Percentiles rank a stretch among this genome's conserved stretches.
Conservation (phyloP, 164 flowering plant genomes). For the Houttuynia cordata region DNA sequence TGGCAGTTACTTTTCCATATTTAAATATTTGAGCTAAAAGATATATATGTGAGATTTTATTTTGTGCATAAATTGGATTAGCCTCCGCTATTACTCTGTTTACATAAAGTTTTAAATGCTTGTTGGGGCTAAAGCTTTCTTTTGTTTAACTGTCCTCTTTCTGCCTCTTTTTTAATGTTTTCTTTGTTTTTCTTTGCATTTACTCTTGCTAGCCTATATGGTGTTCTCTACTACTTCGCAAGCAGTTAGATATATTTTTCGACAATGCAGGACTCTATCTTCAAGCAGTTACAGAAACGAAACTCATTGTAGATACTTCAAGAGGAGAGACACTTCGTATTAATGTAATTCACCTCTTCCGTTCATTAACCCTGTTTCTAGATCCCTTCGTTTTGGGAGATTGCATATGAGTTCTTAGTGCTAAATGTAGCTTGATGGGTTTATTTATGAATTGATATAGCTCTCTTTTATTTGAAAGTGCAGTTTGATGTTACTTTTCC, state of each 20-base stretch:
- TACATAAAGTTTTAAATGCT: too few relatives aligned
- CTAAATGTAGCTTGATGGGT: neutral
- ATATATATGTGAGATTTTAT: too few relatives aligned
- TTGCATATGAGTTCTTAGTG: neutral
- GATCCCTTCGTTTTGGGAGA: too few relatives aligned
- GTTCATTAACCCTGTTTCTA: neutral
- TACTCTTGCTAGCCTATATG: too few relatives aligned
- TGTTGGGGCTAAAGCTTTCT: too few relatives aligned
- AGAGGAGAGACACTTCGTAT: slow-evolving; percentile 26
- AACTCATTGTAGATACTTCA: slow-evolving; percentile 21
- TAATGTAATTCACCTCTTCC: slow-evolving; percentile 9
- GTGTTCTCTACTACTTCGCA: neutral
- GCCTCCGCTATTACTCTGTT: too few relatives aligned
- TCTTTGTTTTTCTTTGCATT: neutral
- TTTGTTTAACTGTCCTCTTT: too few relatives aligned
- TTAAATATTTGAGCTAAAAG: too few relatives aligned
- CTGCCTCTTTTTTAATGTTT: too few relatives aligned
- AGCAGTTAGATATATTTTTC: neutral
- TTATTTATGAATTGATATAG: neutral
- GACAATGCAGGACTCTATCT: slow-evolving; percentile 21
- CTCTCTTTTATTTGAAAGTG: slow-evolving; percentile 12
- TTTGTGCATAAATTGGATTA: too few relatives aligned
- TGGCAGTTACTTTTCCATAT: too few relatives aligned
- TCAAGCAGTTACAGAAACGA: slow-evolving; percentile 19
- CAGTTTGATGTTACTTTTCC: slow-evolving; percentile 89